These are phyloP conservation scores for Fusarium anguioides DNA, from an alignment of 2,329 filamentous ascomycete species.

Conservation along the genomic window DNA sequence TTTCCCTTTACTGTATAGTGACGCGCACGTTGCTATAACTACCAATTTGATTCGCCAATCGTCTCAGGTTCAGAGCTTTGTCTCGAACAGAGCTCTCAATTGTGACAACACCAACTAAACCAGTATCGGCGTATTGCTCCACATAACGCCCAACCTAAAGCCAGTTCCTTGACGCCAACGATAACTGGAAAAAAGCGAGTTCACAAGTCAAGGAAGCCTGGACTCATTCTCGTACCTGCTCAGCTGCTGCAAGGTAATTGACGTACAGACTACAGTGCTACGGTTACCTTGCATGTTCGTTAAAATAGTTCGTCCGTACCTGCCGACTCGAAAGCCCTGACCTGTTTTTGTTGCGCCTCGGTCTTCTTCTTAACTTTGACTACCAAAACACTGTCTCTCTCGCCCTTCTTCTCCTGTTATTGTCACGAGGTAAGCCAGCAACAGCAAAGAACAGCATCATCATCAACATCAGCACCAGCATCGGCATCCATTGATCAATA, in stretches of 20 bases:
- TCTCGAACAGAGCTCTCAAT: constrained; percentile 26
- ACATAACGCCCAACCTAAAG: constrained; percentile 23
- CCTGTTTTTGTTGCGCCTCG: constrained; percentile 19
- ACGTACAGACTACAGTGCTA: constrained; percentile 3
- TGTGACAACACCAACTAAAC: constrained; percentile 14
- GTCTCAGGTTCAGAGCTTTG: constrained; percentile 25
- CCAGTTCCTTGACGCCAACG: constrained; percentile 19
- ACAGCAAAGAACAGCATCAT: background rate
- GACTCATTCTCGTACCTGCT: constrained; percentile 5
- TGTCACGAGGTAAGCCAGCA: constrained; percentile 34
- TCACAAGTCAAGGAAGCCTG: constrained; percentile 24
- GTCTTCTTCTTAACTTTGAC: constrained; percentile 19
- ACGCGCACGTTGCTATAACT: constrained; percentile 33
- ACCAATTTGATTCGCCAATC: constrained; percentile 33
- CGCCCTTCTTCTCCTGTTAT: constrained; percentile 12
- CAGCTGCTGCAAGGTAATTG: background rate
- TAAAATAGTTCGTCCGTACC: constrained; percentile 15
- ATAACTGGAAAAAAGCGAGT: constrained; percentile 19
- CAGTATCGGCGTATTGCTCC: constrained; percentile 20
- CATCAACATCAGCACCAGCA: too few species aligned
- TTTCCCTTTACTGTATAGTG: constrained; percentile 10
- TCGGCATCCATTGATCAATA: constrained; percentile 11
- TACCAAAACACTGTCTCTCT: constrained; percentile 25
- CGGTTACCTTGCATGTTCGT: background rate
- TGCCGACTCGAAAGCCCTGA: constrained; percentile 16